Evolutionary conservation across 306 rosid genomes (phyloP).

Genomic region (Trifolium fragiferum): DNA sequence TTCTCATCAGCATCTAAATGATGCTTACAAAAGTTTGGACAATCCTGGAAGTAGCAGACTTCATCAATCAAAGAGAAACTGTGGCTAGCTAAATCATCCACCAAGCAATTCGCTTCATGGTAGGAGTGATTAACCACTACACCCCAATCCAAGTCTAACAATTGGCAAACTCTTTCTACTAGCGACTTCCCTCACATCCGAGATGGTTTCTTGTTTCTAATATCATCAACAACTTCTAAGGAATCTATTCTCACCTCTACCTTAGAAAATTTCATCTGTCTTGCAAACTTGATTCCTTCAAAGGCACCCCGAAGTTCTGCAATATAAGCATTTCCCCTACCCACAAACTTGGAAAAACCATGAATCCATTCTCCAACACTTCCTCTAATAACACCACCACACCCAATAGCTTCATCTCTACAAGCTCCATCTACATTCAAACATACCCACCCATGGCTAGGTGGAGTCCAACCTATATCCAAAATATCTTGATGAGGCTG

Average conservation of each 20-base stretch:
- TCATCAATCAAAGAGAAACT: too few relatives aligned
- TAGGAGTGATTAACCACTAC: not conserved
- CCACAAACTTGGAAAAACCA: not conserved
- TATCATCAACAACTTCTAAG: not conserved
- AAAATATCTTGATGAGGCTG: not conserved
- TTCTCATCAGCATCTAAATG: too few relatives aligned
- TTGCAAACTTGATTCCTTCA: too few relatives aligned
- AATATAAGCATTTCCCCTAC: not conserved
- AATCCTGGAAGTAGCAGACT: too few relatives aligned
- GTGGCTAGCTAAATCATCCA: too few relatives aligned
- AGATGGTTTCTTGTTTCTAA: too few relatives aligned
- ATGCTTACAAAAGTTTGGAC: too few relatives aligned
- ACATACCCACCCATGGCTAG: not conserved
- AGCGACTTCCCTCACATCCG: not conserved
- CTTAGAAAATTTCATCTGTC: too few relatives aligned
- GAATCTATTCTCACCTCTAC: too few relatives aligned
- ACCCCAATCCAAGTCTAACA: not conserved
- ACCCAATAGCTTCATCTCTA: not conserved
- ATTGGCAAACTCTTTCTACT: too few relatives aligned
- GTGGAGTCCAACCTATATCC: not conserved
- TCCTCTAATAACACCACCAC: not conserved
- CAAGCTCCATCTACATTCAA: not conserved
- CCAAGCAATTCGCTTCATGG: not conserved
- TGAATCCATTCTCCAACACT: not conserved
- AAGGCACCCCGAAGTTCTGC: too few relatives aligned